Percentiles rank a stretch among this genome's conserved stretches.
Conservation (phyloP, 2,329 filamentous ascomycete genomes). For the Aspergillus cejpii region DNA sequence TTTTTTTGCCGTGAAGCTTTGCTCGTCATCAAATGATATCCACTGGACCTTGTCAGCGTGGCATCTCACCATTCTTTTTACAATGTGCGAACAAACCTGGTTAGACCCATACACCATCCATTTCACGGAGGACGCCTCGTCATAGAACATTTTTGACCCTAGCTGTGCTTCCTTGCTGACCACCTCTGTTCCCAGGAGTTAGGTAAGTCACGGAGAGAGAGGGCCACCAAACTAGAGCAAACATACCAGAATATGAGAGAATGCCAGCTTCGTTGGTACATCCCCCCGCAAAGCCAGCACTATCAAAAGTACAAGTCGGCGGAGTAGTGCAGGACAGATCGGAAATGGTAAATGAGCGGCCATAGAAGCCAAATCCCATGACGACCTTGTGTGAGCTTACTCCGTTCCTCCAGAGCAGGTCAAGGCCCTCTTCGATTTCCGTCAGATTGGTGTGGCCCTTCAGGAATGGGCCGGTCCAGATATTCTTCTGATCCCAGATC, state of each 20-base stretch:
- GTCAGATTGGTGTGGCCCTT: slow-evolving; percentile 13
- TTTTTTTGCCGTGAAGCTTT: slow-evolving; percentile 21
- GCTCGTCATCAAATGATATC: slow-evolving; percentile 13
- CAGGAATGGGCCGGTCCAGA: slow-evolving; percentile 5
- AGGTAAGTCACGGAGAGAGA: slow-evolving; percentile 1
- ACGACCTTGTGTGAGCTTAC: slow-evolving; percentile 7
- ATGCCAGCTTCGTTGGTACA: slow-evolving; percentile 40
- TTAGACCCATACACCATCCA: slow-evolving; percentile 2
- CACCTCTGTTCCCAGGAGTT: background rate
- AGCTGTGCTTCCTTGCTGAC: background rate
- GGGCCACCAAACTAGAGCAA: background rate
- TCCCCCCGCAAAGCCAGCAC: slow-evolving; percentile 16
- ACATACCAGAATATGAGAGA: background rate
- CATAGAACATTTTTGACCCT: slow-evolving; percentile 5
- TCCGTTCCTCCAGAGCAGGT: slow-evolving; percentile 13
- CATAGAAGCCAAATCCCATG: slow-evolving; percentile 12
- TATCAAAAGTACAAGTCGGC: background rate
- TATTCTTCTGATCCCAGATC: slow-evolving; percentile 7
- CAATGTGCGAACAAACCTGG: background rate
- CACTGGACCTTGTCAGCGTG: background rate
- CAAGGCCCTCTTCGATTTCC: slow-evolving; percentile 8
- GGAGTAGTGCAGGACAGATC: background rate
- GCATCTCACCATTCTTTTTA: background rate
- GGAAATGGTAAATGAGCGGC: background rate
- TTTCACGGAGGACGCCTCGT: background rate